A percentile compares a stretch with the other conserved stretches of the same genome.
These are phyloP conservation scores for Penicillium longicatenatum DNA, from an alignment of 495 filamentous ascomycete genomes.

Conservation along the genomic window DNA sequence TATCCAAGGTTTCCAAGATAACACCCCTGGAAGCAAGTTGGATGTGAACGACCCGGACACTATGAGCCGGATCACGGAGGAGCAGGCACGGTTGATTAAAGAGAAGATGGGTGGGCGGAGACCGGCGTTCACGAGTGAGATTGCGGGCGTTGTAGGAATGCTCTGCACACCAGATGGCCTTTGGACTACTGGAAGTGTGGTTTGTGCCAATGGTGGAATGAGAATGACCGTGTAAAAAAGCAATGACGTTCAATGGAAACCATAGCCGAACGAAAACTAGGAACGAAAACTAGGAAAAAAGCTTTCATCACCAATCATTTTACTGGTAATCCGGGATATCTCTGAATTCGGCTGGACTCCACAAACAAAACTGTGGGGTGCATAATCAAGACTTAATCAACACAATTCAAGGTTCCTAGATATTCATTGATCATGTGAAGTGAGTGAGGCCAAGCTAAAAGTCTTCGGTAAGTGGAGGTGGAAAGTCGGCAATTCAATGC, in stretches of 20 bases:
- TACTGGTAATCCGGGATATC: no score
- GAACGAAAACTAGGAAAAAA: no score
- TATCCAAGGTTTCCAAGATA: conserved; percentile 64
- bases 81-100: conserved; percentile 60
- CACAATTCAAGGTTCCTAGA: no score
- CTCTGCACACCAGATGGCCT: conserved; percentile 69
- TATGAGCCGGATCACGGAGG: conserved; percentile 55
- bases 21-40: conserved; percentile 63
- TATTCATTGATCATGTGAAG: no score
- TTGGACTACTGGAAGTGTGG: conserved; percentile 84
- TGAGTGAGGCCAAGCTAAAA: no score
- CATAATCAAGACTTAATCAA: no score
- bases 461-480: not conserved
- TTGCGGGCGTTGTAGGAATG: conserved; percentile 86
- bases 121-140: conserved; percentile 70
- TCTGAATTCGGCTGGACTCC: no score
- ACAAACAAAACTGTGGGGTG: not conserved
- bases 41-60: conserved; percentile 40
- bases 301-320: no score
- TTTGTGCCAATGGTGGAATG: conserved; percentile 89
- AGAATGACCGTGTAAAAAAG: conserved; percentile 26
- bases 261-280: no score
- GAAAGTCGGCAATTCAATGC: not conserved
- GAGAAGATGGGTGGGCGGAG: conserved; percentile 65
- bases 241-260: no score